phyloP scores from a whole-genome alignment of 257 asterid genomes.

The Solanum paucissectum region DNA sequence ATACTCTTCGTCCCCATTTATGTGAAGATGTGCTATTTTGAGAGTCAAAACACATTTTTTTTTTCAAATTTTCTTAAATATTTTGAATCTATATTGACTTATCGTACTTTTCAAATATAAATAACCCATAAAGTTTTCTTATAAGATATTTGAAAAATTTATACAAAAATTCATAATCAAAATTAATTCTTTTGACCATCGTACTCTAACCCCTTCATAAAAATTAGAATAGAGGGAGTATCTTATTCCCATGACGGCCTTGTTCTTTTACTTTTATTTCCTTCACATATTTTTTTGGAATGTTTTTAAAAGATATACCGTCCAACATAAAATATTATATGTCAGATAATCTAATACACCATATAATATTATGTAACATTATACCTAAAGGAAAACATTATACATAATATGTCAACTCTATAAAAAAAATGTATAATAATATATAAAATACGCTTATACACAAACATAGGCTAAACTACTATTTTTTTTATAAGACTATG shows the following conservation, averaged over 20 bases:
- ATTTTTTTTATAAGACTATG: background rate
- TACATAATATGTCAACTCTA: background rate
- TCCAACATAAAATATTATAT: background rate
- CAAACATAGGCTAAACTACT: background rate
- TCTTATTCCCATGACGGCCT: background rate
- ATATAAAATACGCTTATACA: background rate
- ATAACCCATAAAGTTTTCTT: background rate
- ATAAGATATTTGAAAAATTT: background rate
- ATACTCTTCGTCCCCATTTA: background rate
- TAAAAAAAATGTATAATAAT: background rate
- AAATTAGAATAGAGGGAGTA: background rate
- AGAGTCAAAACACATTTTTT: background rate
- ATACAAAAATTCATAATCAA: background rate
- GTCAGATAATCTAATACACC: background rate
- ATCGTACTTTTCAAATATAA: background rate
- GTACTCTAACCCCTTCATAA: background rate
- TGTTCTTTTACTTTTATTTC: background rate
- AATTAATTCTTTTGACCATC: background rate
- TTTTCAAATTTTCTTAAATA: background rate
- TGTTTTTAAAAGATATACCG: accelerated
- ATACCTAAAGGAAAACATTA: background rate
- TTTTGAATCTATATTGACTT: background rate
- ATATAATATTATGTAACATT: background rate
- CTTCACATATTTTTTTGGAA: background rate
- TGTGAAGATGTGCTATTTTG: background rate